Evolutionary conservation across 495 filamentous ascomycete species (phyloP).

Genomic region (Penicillium angulare): DNA sequence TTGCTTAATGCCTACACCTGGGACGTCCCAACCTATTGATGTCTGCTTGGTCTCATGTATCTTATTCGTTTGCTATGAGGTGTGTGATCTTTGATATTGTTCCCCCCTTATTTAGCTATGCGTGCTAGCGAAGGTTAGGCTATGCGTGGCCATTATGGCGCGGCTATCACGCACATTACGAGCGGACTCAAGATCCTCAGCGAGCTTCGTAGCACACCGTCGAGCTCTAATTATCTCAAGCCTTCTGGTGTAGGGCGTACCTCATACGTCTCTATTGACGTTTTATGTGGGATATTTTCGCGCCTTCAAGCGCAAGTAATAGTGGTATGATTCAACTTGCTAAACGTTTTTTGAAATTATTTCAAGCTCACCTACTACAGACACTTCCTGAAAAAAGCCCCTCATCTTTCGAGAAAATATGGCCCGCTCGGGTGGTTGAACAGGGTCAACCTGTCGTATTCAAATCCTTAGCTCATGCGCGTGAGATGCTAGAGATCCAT

Average conservation of each 20-base stretch:
- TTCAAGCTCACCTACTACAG: not conserved
- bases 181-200: slow-evolving; percentile 31
- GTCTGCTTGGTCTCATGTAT: slow-evolving; percentile 52
- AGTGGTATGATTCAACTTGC: not conserved
- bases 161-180: slow-evolving; percentile 31
- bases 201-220: slow-evolving; percentile 11
- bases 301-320: slow-evolving; percentile 17
- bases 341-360: not conserved
- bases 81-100: slow-evolving; percentile 3
- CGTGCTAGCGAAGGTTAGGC: slow-evolving; percentile 16
- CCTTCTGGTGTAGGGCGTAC: slow-evolving; percentile 7
- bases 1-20: not conserved
- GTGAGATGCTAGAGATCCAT: slow-evolving; percentile 19
- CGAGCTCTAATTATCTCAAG: not conserved
- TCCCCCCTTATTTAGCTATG: not conserved
- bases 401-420: slow-evolving; percentile 1
- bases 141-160: slow-evolving; percentile 30
- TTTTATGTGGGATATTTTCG: slow-evolving; percentile 13
- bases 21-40: slow-evolving; percentile 19
- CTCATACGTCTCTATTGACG: slow-evolving; percentile 10
- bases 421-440: slow-evolving; percentile 7
- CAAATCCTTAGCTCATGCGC: slow-evolving; percentile 18
- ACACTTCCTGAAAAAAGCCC: not conserved
- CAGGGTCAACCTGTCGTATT: slow-evolving; percentile 7
- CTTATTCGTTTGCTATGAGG: slow-evolving; percentile 22